Evolutionary conservation across 1,139 yeast species (phyloP), one percentile per base, ranked within the genome.

Genomic region (Saccharomyces pastorianus): DNA sequence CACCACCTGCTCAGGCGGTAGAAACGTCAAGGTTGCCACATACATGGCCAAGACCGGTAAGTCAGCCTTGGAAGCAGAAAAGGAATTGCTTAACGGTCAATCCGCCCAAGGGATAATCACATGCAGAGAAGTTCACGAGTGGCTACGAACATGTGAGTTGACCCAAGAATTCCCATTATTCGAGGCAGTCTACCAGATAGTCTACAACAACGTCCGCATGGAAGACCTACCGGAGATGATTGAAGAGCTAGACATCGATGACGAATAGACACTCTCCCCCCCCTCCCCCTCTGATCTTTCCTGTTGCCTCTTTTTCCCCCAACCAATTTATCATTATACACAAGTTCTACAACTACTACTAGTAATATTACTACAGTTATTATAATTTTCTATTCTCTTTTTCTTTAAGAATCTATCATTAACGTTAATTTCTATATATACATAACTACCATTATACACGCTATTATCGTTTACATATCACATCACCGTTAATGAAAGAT

Each of bases 1-100:
- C 73, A 91, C 98, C 55, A 88, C 97, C 32, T 90, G 98, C 74
- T 83, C 95, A 23, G 96, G 96, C 62, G 97, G 98, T 64, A 81
- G 98, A 75, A 91, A 90, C 74, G 95, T 86, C 66, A 82, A 85
- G 70, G 93, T 91, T 57, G 97, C 93, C 56, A 81, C 78, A 63
- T 85, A 78, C 69, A 85, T 82, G 87, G 83, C 87, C 58, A 79
- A 81, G 70, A 76, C 87, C 60, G 82, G 83, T 52, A 85, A 82
- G 62, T 74, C 79, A 60, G 91, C 95, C 47, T 77, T 78, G 71
- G 88, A 83, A 65, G 87, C 93, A 57, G 97, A 91, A 75, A 81
- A 79, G 73, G 86, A 77, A 61, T 76, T 90, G 62, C 77, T 90
- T 64, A 88, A 90, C 69, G 98, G 98, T 51, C 96, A 89, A 76